phyloP scores from a whole-genome alignment of 805 yeast species.

The Candida pseudoglaebosa region DNA sequence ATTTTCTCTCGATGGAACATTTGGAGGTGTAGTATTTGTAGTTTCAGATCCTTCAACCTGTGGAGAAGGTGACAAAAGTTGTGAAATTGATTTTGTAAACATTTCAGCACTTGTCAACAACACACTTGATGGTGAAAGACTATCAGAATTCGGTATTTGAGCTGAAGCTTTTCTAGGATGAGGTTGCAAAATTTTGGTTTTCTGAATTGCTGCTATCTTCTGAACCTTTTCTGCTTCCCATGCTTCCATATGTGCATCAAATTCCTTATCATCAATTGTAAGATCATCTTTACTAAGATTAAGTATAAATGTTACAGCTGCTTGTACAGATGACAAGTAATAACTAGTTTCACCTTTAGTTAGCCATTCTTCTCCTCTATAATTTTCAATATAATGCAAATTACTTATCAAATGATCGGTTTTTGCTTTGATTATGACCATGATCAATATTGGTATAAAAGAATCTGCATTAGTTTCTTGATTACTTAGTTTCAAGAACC shows the following conservation, averaged over 20 bases:
- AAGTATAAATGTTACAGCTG: slow-evolving; percentile 78
- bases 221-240: slow-evolving; percentile 38
- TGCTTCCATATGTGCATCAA: slow-evolving; percentile 50
- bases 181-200: slow-evolving; percentile 11
- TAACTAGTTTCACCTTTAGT: slow-evolving; percentile 84
- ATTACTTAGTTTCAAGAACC: slow-evolving; percentile 69
- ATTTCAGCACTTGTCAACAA: slow-evolving; percentile 46
- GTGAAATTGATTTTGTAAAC: slow-evolving; percentile 46
- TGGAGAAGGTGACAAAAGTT: slow-evolving; percentile 37
- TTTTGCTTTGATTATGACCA: slow-evolving; percentile 67
- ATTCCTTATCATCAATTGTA: slow-evolving; percentile 60
- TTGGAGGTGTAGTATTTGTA: background rate
- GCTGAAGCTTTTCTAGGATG: slow-evolving; percentile 12
- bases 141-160: slow-evolving; percentile 5
- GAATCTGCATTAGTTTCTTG: slow-evolving; percentile 83
- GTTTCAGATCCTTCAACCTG: slow-evolving; percentile 8
- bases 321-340: slow-evolving; percentile 84
- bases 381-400: slow-evolving; percentile 79
- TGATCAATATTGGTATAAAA: slow-evolving; percentile 84
- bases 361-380: slow-evolving; percentile 68
- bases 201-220: slow-evolving; percentile 3
- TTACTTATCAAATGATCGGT: slow-evolving; percentile 70
- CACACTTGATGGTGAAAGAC: slow-evolving; percentile 36
- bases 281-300: slow-evolving; percentile 54
- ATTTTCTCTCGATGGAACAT: slow-evolving; percentile 4